phyloP scores from a whole-genome alignment of 352 stramenopile species.

The Saprolegnia parasitica region DNA sequence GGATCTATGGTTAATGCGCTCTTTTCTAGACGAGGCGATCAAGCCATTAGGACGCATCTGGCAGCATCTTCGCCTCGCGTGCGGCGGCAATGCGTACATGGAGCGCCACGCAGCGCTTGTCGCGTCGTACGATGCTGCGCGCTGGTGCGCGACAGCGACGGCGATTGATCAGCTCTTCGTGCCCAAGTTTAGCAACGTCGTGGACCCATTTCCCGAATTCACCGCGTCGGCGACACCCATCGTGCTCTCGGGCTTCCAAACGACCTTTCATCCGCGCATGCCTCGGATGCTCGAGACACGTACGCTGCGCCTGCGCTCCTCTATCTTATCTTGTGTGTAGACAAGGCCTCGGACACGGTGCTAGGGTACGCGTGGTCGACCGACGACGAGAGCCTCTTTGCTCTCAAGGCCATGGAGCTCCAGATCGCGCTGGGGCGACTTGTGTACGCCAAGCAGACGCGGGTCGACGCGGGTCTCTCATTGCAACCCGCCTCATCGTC shows the following conservation, averaged over 20 bases:
- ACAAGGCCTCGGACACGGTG: not conserved
- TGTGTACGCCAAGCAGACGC: not conserved
- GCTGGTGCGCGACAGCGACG: not conserved
- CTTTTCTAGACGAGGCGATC: not conserved
- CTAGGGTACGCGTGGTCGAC: not conserved
- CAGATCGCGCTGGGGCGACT: constrained; percentile 5
- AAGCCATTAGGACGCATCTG: not conserved
- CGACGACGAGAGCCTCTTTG: not conserved
- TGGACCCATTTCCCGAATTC: constrained; percentile 17
- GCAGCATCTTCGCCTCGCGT: not conserved
- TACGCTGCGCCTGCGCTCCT: not conserved
- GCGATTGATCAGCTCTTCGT: constrained; percentile 7
- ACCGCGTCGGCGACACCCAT: not conserved
- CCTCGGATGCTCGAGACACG: constrained; percentile 5
- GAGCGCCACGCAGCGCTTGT: not conserved
- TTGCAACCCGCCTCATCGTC: not conserved
- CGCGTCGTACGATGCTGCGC: not conserved
- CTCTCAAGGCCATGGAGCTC: not conserved
- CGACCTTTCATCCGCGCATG: not conserved
- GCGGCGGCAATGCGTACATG: not conserved
- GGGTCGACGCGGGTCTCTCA: not conserved
- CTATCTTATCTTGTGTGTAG: not conserved
- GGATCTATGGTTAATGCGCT: not conserved
- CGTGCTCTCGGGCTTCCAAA: not conserved
- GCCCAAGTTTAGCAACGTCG: constrained; percentile 13